A percentile compares a stretch with the other conserved stretches of the same genome.
Evolutionary conservation across 2,329 filamentous ascomycete species (phyloP).

Genomic region (Colletotrichum gigasporum): DNA sequence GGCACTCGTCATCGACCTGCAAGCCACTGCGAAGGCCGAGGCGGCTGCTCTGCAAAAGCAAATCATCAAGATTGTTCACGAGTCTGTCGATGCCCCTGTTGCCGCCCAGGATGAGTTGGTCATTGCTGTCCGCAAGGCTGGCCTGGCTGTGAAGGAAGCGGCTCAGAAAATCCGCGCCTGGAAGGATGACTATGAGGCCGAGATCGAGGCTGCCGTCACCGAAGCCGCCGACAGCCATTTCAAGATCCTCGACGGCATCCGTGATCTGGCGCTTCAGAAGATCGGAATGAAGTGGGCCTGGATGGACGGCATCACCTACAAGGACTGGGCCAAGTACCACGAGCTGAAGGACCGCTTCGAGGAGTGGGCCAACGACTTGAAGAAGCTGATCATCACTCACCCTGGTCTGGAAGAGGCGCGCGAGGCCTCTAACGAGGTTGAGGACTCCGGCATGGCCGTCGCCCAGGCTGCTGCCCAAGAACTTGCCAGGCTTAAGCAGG

Average conservation of each 20-base stretch:
- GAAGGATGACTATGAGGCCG: slow-evolving; percentile 76
- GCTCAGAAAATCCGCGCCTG: slow-evolving; percentile 82
- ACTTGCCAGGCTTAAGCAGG: slow-evolving; percentile 81
- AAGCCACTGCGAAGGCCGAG: slow-evolving; percentile 72
- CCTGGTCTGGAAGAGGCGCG: slow-evolving; percentile 75
- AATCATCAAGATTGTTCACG: slow-evolving; percentile 71
- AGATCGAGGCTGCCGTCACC: slow-evolving; percentile 74
- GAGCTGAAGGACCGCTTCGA: slow-evolving; percentile 83
- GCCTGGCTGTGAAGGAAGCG: slow-evolving; percentile 77
- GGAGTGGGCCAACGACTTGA: slow-evolving; percentile 85
- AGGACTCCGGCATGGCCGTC: slow-evolving; percentile 82
- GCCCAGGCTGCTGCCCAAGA: slow-evolving; percentile 84
- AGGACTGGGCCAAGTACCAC: slow-evolving; percentile 97
- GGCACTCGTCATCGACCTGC: slow-evolving; percentile 73
- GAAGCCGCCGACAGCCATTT: slow-evolving; percentile 83
- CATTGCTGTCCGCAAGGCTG: slow-evolving; percentile 69
- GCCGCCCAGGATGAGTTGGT: slow-evolving; percentile 54
- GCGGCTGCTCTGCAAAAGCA: slow-evolving; percentile 72
- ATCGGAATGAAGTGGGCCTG: slow-evolving; percentile 96
- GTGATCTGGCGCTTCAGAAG: slow-evolving; percentile 86
- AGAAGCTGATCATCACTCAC: slow-evolving; percentile 78
- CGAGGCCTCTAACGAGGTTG: slow-evolving; percentile 72
- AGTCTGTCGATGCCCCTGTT: slow-evolving; percentile 54
- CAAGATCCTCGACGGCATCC: slow-evolving; percentile 82
- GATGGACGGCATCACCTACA: slow-evolving; percentile 95